These are phyloP conservation scores for Castanea mollissima DNA, from an alignment of 306 rosid species.

Conservation along the genomic window DNA sequence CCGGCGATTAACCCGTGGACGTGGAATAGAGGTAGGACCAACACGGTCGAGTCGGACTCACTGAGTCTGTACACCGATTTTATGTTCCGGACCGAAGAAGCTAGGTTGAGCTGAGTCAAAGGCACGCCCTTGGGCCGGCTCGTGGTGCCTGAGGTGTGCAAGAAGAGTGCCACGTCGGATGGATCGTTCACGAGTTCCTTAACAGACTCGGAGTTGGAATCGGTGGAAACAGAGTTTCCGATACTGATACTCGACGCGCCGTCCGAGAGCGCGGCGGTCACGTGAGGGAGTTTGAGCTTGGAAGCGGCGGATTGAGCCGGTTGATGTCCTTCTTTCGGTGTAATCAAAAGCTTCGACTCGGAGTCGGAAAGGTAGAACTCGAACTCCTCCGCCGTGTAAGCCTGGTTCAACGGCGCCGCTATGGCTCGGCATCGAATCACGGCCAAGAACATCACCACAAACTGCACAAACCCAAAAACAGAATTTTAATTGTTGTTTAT, in stretches of 20 bases:
- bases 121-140: conserved; percentile 97
- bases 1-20: conserved; percentile 87
- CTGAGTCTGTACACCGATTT: conserved; percentile 68
- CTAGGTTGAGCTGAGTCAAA: conserved; percentile 71
- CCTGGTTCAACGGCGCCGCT: conserved; percentile 82
- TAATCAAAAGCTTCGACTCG: conserved; percentile 75
- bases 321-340: conserved; percentile 42
- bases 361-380: conserved; percentile 90
- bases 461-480: conserved; percentile 30
- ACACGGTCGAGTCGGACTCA: conserved; percentile 73
- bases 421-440: conserved; percentile 81
- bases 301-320: conserved; percentile 62
- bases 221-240: conserved; percentile 19
- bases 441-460: conserved; percentile 65
- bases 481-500: neutral
- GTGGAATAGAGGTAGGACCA: conserved; percentile 89
- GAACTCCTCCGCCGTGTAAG: conserved; percentile 86
- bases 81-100: conserved; percentile 70
- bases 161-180: conserved; percentile 80
- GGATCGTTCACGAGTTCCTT: conserved; percentile 46
- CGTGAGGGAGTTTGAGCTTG: conserved; percentile 57
- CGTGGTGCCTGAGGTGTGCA: conserved; percentile 98
- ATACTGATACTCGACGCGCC: conserved; percentile 7
- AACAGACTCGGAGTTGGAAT: neutral
- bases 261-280: conserved; percentile 36